Evolutionary conservation across 2,329 filamentous ascomycete species (phyloP).

Genomic region (Aspergillus hiratsukae): DNA sequence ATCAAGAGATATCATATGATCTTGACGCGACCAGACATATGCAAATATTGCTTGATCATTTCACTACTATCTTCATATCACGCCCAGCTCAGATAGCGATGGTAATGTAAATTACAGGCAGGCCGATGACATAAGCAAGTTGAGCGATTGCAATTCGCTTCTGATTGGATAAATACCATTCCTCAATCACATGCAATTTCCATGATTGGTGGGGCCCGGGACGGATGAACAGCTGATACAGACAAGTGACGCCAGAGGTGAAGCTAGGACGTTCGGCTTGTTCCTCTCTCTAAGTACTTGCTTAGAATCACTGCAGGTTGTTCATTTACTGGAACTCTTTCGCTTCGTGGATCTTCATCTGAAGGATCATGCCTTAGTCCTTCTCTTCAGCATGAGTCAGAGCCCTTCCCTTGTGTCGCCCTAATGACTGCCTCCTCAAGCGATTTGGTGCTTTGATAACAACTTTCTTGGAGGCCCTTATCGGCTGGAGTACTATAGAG

Average conservation of each 20-base stretch:
- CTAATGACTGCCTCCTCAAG: constrained; percentile 6
- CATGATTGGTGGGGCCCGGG: constrained; percentile 14
- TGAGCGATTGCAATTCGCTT: not conserved
- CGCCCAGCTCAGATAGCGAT: not conserved
- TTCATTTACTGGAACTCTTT: constrained; percentile 1
- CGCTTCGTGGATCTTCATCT: constrained; percentile 1
- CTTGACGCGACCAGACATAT: not conserved
- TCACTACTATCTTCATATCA: not conserved
- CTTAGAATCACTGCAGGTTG: constrained; percentile 2
- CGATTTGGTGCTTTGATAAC: not conserved
- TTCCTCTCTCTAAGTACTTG: not conserved
- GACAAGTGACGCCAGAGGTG: constrained; percentile 22
- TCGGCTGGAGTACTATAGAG: constrained; percentile 2
- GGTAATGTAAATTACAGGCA: not conserved
- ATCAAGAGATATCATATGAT: not conserved
- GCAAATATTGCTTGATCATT: not conserved
- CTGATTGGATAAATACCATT: constrained; percentile 5
- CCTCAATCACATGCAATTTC: constrained; percentile 14
- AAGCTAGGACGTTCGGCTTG: not conserved
- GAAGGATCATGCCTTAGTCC: constrained; percentile 1
- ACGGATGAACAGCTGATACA: constrained; percentile 19
- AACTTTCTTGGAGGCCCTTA: constrained; percentile 2
- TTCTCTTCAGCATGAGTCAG: constrained; percentile 9
- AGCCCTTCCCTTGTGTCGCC: constrained; percentile 1
- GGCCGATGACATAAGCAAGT: constrained; percentile 11